Evolutionary conservation across 2,329 filamentous ascomycete species (phyloP).

Genomic region (Colletotrichum trifolii): DNA sequence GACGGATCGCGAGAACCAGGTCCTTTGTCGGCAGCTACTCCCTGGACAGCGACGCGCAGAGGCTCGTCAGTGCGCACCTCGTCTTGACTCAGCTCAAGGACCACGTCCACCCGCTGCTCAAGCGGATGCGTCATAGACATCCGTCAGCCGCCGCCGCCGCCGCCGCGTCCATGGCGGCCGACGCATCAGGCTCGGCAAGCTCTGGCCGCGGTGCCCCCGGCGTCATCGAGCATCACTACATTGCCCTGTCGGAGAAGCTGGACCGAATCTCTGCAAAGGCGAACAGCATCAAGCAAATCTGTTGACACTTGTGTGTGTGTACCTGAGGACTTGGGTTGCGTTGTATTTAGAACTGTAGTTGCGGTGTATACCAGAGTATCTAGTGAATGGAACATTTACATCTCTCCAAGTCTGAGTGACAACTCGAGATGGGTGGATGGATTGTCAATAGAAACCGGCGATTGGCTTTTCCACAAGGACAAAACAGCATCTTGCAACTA

Average conservation of each 20-base stretch:
- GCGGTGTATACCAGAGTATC: no score
- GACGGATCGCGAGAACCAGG: constrained; percentile 5
- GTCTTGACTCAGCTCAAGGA: constrained; percentile 21
- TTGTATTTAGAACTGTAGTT: neutral
- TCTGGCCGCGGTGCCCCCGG: neutral
- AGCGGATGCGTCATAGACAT: constrained; percentile 18
- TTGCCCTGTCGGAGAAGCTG: constrained; percentile 14
- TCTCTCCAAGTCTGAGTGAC: no score
- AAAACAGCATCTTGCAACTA: no score
- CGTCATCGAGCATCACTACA: constrained; percentile 20
- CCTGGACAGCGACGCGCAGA: constrained; percentile 15
- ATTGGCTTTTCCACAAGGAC: no score
- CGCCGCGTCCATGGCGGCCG: neutral
- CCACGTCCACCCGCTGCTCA: constrained; percentile 19
- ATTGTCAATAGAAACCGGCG: no score
- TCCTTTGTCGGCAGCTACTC: constrained; percentile 13
- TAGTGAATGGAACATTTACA: no score
- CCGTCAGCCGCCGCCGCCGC: neutral
- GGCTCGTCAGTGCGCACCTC: constrained; percentile 11
- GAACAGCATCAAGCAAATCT: constrained; percentile 14
- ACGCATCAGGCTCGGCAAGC: neutral
- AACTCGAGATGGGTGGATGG: no score
- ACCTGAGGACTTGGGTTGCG: no score
- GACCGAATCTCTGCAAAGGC: constrained; percentile 6
- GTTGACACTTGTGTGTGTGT: neutral